These are phyloP conservation scores for Chaetoceros tenuissimus DNA, from an alignment of 108 stramenopile genomes.

Conservation along the genomic window DNA sequence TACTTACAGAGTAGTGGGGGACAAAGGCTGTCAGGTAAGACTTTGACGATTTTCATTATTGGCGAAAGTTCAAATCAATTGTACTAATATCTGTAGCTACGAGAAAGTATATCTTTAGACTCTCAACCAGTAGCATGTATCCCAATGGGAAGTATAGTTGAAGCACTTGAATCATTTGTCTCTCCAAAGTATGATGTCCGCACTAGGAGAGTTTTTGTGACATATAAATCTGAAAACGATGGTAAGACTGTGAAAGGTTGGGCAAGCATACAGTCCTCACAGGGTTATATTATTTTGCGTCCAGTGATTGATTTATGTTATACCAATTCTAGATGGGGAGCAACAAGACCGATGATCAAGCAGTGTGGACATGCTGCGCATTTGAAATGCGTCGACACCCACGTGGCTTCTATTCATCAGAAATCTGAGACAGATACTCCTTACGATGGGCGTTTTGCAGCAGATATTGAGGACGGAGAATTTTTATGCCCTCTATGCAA, in stretches of 20 bases:
- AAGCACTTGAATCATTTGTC: constrained; percentile 46
- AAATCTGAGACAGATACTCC: constrained; percentile 68
- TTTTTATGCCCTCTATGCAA: constrained; percentile 97
- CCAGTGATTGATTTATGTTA: constrained; percentile 67
- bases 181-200: constrained; percentile 64
- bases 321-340: constrained; percentile 74
- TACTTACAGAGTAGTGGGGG: constrained; percentile 73
- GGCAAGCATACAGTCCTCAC: constrained; percentile 80
- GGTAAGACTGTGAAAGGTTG: constrained; percentile 50
- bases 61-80: not conserved
- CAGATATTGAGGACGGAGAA: constrained; percentile 88
- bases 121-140: constrained; percentile 69
- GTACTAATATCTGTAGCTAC: constrained; percentile 29
- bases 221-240: constrained; percentile 35
- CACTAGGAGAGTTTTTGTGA: constrained; percentile 73
- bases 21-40: constrained; percentile 78
- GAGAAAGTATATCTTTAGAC: constrained; percentile 75
- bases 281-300: constrained; percentile 80
- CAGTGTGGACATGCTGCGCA: constrained; percentile 98
- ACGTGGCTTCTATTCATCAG: constrained; percentile 82
- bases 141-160: constrained; percentile 71
- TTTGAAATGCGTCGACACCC: constrained; percentile 84
- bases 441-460: constrained; percentile 86
- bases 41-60: not conserved
- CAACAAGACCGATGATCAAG: constrained; percentile 74